A percentile compares a stretch with the other conserved stretches of the same genome.
Conservation (phyloP, 1,284 basidiomycete genomes). For the Coniferiporia weirii region DNA sequence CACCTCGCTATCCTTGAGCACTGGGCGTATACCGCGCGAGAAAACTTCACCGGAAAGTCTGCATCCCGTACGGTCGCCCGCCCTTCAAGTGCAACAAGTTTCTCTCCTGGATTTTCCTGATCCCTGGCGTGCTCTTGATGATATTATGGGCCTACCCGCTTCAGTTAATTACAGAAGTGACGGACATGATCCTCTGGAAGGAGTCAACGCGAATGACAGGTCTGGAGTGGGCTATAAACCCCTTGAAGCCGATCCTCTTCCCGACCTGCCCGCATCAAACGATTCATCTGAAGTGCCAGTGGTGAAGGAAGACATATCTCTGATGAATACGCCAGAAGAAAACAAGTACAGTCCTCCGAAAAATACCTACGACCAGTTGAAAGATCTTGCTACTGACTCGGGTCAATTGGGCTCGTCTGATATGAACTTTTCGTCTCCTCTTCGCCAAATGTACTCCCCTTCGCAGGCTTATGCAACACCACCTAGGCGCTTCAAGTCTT, state of each 20-base stretch:
- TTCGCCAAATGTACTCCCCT: neutral
- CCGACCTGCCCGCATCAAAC: neutral
- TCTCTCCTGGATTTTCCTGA: constrained; percentile 14
- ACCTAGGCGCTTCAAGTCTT: neutral
- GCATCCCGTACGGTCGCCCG: neutral
- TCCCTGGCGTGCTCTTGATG: constrained; percentile 21
- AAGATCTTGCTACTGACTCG: neutral
- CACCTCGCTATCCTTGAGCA: neutral
- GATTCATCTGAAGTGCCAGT: neutral
- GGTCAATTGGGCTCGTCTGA: neutral
- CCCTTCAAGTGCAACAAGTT: neutral
- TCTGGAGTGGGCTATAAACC: constrained; percentile 10
- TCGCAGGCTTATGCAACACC: neutral
- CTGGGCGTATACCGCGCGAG: too few species aligned
- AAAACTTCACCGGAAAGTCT: neutral
- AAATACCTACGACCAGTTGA: too few species aligned
- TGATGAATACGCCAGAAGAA: neutral
- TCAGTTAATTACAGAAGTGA: neutral
- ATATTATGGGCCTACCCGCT: constrained; percentile 19
- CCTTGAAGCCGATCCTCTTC: neutral
- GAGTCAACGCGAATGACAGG: constrained; percentile 9
- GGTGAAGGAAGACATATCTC: neutral
- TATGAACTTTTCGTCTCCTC: neutral
- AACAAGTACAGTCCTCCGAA: neutral
- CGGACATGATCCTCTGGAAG: neutral